Evolutionary conservation across 108 stramenopile species (phyloP).

Genomic region (Heterococcus sp.): DNA sequence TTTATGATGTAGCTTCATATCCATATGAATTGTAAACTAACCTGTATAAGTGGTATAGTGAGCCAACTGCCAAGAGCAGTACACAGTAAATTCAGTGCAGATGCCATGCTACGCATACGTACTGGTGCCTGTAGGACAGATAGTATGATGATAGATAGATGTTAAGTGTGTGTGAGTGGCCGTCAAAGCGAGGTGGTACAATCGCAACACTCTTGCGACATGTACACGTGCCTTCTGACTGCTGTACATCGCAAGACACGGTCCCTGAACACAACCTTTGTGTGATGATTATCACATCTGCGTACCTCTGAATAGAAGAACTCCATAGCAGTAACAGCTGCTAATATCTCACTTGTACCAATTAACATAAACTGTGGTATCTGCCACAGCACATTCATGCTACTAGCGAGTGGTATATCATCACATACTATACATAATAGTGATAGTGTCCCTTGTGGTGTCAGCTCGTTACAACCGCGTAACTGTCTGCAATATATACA

Average conservation of each 20-base stretch:
- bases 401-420: slow-evolving; percentile 6
- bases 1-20: neutral
- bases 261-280: no score
- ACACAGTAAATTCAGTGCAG: slow-evolving; percentile 47
- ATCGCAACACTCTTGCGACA: no score
- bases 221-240: neutral
- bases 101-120: slow-evolving; percentile 46
- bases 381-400: slow-evolving; percentile 3
- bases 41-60: slow-evolving; percentile 40
- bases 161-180: neutral
- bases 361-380: slow-evolving; percentile 54
- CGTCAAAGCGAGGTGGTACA: no score
- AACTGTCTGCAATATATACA: slow-evolving; percentile 1
- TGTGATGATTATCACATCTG: neutral
- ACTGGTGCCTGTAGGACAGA: slow-evolving; percentile 24
- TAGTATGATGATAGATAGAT: neutral
- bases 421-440: slow-evolving; percentile 14
- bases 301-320: slow-evolving; percentile 51
- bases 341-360: slow-evolving; percentile 50
- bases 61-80: slow-evolving; percentile 53
- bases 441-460: neutral
- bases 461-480: slow-evolving; percentile 1
- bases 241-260: neutral
- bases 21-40: neutral
- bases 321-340: slow-evolving; percentile 52